Base-by-base conservation (phyloP, 2,329 filamentous ascomycete species). In the Penicillium digitatum region DNA sequence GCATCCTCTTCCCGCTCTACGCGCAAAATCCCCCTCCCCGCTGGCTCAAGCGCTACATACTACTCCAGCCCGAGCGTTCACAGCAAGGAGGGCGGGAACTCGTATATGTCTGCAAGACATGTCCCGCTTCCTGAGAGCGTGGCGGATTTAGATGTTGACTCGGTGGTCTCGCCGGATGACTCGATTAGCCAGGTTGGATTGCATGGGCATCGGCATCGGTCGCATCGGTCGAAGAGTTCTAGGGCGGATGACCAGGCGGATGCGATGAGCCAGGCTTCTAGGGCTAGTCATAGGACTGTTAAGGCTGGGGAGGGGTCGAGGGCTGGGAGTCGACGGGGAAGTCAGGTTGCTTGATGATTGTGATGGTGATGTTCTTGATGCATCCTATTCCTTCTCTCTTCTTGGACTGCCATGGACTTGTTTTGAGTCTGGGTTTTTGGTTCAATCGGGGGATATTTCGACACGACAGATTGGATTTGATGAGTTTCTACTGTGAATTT, bases 111-210 rank as follows among this genome's bases (percentile, higher is more conserved):
- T 5, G 64, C 68, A 1, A 61, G 65, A 24, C 45, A 71, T 26
- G 56, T 72, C 12, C 68, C 69, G 6, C 62, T 73, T 4, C 70
- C 70, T 0, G 67, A 70, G 26, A 73, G 68, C 50, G 63, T 69
- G 18, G 53, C 64, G 8, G 70, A 69, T 9, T 60, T 69, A 12
- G 70, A 74, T 32, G 67, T 72, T 11, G 69, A 76, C 48, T 74
- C 74, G 14, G 85, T 91, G 18, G 78, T 99, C 62, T 88, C 87
- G 0, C 86, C 90, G 9, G 82, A 88, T 52, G 92, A 96, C 72
- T 95, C 90, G 0, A 83, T 91, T 57, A 85, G 86, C 61, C 88
- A 90, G 45, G 79, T 92, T 26, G 71, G 67, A 22, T 69, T 67
- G n/a, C 43, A 5, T 32, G 56, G 60, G 18, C 59, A 70, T 52